Evolutionary conservation across 2,329 filamentous ascomycete genomes (phyloP), one percentile per base, ranked within the genome.

Genomic region (Xylariomycetidae sp.): DNA sequence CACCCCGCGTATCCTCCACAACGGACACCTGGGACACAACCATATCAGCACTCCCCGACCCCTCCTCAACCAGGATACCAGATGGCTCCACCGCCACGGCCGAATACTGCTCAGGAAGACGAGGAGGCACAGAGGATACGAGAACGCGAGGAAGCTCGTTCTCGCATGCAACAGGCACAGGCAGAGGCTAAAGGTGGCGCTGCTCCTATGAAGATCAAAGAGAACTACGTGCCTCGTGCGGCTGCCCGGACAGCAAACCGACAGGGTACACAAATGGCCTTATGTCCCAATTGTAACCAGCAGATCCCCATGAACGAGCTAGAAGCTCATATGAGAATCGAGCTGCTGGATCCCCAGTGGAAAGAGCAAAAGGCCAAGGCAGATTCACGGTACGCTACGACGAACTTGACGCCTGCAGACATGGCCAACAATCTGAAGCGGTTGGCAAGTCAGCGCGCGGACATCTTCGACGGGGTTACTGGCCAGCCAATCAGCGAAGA

Each of bases 391-490:
- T 87, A 84, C 44, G 78, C 86, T 2, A 89, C 85, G 1, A 94
- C 88, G 8, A 96, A 94, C 50, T 65, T 95, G 8, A 86, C 84
- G 1, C 90, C 87, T 4, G 78, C 75, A 20, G 90, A 97, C 49
- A 88, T 94, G 28, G 89, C 88, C 32, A 89, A 88, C 58, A 96
- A 97, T 57, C 74, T 97, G 43, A 97, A 97, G 69, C 82, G 90
- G n/a, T 71, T 97, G 32, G 88, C 89, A 16, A 89, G 86, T 46
- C 86, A 94, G 59, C 78, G 90, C 29, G 83, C 76, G 45, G 90
- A 96, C 51, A 76, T 96, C 13, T 95, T 95, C 48, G 89, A 96
- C 48, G 69, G 74, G 2, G 71, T 77, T 12, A 82, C 81, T 0
- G 84, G 84, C 1, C 71, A 82, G 45, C 70, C 77, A 1, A 61